A percentile compares a stretch with the other conserved stretches of the same genome.
These are phyloP conservation scores for Proliferodiscus dingleyae DNA, from an alignment of 2,329 filamentous ascomycete genomes.

Conservation along the genomic window DNA sequence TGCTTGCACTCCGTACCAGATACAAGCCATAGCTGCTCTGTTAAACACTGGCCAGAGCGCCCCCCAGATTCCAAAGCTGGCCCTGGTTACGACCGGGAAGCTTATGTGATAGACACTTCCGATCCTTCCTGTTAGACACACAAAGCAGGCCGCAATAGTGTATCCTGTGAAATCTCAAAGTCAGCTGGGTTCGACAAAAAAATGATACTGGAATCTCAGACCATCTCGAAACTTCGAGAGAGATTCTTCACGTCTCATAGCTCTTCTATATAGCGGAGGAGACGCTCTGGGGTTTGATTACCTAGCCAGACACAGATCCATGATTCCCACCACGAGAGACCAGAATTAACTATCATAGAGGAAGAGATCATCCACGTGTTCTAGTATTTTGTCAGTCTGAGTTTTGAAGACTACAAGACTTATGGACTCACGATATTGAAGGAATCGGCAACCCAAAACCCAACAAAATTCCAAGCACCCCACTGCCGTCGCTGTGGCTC, in stretches of 20 bases:
- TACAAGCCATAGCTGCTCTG: conserved; percentile 72
- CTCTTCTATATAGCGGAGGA: too few relatives aligned
- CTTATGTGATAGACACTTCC: conserved; percentile 85
- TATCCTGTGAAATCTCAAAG: too few relatives aligned
- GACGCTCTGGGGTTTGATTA: too few relatives aligned
- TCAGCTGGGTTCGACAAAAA: too few relatives aligned
- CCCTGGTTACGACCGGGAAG: conserved; percentile 74
- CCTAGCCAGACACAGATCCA: conserved; percentile 88
- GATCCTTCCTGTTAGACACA: conserved; percentile 74
- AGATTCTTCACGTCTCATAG: too few relatives aligned
- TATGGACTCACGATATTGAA: conserved; percentile 63
- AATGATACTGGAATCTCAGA: too few relatives aligned
- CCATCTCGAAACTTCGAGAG: too few relatives aligned
- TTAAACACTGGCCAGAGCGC: conserved; percentile 86
- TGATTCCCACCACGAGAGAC: conserved; percentile 87
- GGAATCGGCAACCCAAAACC: conserved; percentile 79
- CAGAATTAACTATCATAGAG: conserved; percentile 65
- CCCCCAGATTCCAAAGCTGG: conserved; percentile 86
- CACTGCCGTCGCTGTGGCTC: conserved; percentile 77
- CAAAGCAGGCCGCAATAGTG: conserved; percentile 67
- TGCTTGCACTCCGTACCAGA: conserved; percentile 82
- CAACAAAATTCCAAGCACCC: conserved; percentile 83
- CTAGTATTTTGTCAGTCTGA: conserved; percentile 31
- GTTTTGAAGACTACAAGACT: not conserved
- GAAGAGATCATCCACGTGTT: conserved; percentile 94